Evolutionary conservation across 2,329 filamentous ascomycete species (phyloP), one percentile per base, ranked within the genome.

Genomic region (Botrytis byssoidea): DNA sequence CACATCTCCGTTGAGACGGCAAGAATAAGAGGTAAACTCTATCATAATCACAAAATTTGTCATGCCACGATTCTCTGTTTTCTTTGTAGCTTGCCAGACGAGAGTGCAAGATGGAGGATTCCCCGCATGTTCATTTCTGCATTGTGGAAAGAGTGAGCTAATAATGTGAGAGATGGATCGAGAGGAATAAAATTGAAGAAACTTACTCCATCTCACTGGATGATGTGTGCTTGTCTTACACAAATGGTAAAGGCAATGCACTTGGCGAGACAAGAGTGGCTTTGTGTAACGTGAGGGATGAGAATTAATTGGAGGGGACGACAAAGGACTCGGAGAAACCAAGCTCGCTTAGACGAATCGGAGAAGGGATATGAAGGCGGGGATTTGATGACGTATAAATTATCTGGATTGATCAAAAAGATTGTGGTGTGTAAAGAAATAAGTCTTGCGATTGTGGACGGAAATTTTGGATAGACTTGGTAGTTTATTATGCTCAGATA

Each of bases 51-150:
- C 35, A 12, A 29, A 35, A 32, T 42, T 42, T 40, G 35, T n/a
- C 48, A 68, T 40, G 48, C 66, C 48, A 68, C 48, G 48, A 57
- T 68, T 68, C 48, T 68, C 57, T 68, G 48, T 68, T 40, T 57
- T 42, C 65, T 69, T 57, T 68, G 35, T 42, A 32, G 48, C n/a
- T 55, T 55, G 65, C 46, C 51, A 18, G 46, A 40, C 8, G 10
- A 57, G 51, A 57, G 51, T 57, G 4, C 25, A 16, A 32, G 66
- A 42, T 42, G 18, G 40, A 40, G 35, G 42, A 55, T 40, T 55
- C 65, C 46, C 46, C 65, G 65, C 65, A 55, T 40, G 46, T n/a
- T 55, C 29, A 57, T 57, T 57, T 35, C 18, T 42, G 66, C 37
- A 18, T 69, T 9, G 10, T 57, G 48, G 37, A 4, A 22, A 5